These are phyloP conservation scores for Globisporangium alternatum DNA, from an alignment of 352 stramenopile genomes.

Conservation along the genomic window DNA sequence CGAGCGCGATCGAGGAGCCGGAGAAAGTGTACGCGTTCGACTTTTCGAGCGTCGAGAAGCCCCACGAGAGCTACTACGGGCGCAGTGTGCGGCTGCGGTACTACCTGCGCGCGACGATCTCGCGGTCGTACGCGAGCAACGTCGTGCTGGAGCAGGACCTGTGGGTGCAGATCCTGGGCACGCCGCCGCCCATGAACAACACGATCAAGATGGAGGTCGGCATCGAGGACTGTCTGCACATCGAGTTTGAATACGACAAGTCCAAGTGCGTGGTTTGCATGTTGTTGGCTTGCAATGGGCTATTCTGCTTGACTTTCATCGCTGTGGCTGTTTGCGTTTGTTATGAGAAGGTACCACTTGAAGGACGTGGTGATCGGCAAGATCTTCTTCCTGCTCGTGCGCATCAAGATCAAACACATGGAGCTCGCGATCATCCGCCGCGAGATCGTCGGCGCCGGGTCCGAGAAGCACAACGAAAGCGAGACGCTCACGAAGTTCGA, in stretches of 20 bases:
- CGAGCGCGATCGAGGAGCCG: constrained; percentile 50
- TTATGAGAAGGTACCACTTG: constrained; percentile 79
- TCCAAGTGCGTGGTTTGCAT: constrained; percentile 73
- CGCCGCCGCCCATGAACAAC: constrained; percentile 79
- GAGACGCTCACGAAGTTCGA: constrained; percentile 98
- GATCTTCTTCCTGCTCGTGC: constrained; percentile 97
- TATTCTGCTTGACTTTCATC: background rate
- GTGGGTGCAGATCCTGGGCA: constrained; percentile 79
- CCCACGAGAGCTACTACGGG: constrained; percentile 96
- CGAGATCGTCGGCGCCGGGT: constrained; percentile 85
- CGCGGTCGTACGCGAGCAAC: constrained; percentile 90
- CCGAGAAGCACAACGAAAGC: constrained; percentile 91
- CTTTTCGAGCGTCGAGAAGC: constrained; percentile 94
- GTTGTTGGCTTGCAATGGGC: background rate
- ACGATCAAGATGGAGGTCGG: constrained; percentile 98
- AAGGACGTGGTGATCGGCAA: constrained; percentile 96
- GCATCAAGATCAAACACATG: constrained; percentile 99
- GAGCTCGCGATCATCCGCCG: constrained; percentile 96
- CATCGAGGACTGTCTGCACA: constrained; percentile 99
- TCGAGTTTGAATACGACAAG: constrained; percentile 99
- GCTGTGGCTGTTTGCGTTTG: background rate
- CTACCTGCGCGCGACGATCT: constrained; percentile 92
- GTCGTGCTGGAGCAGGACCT: constrained; percentile 94
- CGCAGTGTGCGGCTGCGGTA: constrained; percentile 96
- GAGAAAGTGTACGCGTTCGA: constrained; percentile 87